These are phyloP conservation scores for Thelonectria olida DNA, from an alignment of 2,329 filamentous ascomycete species.

Conservation along the genomic window DNA sequence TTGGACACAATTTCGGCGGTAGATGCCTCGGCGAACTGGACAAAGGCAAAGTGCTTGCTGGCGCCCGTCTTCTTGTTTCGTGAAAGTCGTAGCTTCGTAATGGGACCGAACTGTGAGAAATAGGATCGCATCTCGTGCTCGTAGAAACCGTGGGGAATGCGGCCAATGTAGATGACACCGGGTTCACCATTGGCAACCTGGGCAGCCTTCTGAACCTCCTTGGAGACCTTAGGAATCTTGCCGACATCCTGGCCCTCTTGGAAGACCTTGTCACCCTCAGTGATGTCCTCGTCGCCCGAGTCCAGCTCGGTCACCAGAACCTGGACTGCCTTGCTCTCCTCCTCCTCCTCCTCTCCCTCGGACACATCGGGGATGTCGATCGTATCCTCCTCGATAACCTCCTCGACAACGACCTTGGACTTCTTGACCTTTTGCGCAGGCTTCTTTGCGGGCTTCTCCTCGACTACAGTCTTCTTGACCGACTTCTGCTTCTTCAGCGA, in stretches of 20 bases:
- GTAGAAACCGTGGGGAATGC: constrained; percentile 94
- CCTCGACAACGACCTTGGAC: constrained; percentile 42
- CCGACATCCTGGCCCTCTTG: constrained; percentile 61
- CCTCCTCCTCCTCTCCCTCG: constrained; percentile 51
- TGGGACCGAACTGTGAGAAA: constrained; percentile 90
- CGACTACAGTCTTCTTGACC: constrained; percentile 41
- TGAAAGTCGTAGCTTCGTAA: constrained; percentile 81
- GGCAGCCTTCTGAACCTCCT: constrained; percentile 55
- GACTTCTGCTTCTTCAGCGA: constrained; percentile 58
- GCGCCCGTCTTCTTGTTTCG: constrained; percentile 92
- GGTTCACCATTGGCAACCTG: constrained; percentile 61
- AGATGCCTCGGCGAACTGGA: constrained; percentile 84
- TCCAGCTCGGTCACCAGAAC: constrained; percentile 56
- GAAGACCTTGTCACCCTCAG: constrained; percentile 49
- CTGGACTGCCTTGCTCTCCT: constrained; percentile 53
- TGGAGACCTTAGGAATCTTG: constrained; percentile 59
- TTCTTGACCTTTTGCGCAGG: constrained; percentile 43
- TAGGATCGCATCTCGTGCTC: constrained; percentile 95
- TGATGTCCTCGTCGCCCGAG: constrained; percentile 54
- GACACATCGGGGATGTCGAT: constrained; percentile 45
- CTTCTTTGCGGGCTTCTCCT: constrained; percentile 45
- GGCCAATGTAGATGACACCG: constrained; percentile 89
- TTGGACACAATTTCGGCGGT: constrained; percentile 90
- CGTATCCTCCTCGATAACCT: constrained; percentile 40
- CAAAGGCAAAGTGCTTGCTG: constrained; percentile 93